Conservation (phyloP, 129 eudicot genomes). For the Lonicera japonica region DNA sequence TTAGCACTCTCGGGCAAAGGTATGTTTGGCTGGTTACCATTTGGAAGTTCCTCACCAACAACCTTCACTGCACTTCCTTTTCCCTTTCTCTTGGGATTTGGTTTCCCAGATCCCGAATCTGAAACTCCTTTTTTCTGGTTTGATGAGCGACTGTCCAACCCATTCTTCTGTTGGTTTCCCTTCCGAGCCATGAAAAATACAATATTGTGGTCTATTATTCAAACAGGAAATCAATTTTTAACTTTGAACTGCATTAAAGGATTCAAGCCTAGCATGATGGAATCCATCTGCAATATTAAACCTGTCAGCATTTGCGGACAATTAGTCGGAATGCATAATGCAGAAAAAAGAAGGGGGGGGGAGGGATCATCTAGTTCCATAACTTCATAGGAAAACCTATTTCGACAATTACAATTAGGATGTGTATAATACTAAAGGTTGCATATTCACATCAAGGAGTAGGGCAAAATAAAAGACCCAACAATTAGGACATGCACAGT, state of each 20-base stretch:
- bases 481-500: too few species aligned
- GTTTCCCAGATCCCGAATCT: slow-evolving; percentile 36
- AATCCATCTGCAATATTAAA: slow-evolving; percentile 8
- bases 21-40: slow-evolving; percentile 25
- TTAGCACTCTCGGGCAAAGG: slow-evolving; percentile 23
- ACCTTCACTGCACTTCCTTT: slow-evolving; percentile 23
- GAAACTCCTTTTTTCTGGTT: slow-evolving; percentile 48
- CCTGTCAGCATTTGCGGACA: slow-evolving; percentile 23
- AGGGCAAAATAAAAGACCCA: too few species aligned
- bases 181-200: slow-evolving; percentile 64
- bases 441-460: not conserved
- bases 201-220: slow-evolving; percentile 10
- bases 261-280: slow-evolving; percentile 13
- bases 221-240: not conserved
- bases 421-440: not conserved
- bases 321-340: slow-evolving; percentile 20
- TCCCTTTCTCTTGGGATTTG: slow-evolving; percentile 27
- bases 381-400: too few species aligned
- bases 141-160: slow-evolving; percentile 38
- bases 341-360: not conserved
- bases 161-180: slow-evolving; percentile 78
- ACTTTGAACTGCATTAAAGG: slow-evolving; percentile 11
- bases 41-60: slow-evolving; percentile 39
- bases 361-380: slow-evolving; percentile 2
- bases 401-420: too few species aligned